Conservation (phyloP, 495 filamentous ascomycete species). For the Darksidea phi region DNA sequence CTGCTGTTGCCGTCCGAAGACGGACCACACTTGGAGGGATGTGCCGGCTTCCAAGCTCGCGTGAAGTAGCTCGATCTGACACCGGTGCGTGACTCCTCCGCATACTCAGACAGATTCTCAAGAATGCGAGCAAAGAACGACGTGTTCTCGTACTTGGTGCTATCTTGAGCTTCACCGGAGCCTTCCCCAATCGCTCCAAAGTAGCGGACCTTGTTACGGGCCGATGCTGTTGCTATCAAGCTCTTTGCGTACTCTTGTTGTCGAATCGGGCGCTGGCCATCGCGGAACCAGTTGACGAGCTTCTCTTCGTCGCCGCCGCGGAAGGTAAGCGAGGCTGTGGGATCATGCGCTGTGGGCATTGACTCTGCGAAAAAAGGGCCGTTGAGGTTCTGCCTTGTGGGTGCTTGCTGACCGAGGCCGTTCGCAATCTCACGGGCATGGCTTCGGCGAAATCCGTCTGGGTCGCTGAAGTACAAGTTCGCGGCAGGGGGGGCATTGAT, state of each 20-base stretch:
- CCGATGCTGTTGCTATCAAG: slow-evolving; percentile 23
- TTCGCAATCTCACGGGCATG: slow-evolving; percentile 14
- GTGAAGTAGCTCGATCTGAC: slow-evolving; percentile 15
- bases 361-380: slow-evolving; percentile 38
- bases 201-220: neutral
- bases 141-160: slow-evolving; percentile 3
- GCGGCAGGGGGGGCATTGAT: neutral
- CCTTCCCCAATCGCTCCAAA: slow-evolving; percentile 11
- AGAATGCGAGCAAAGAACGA: slow-evolving; percentile 17
- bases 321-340: slow-evolving; percentile 10
- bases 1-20: slow-evolving; percentile 27
- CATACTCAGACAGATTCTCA: slow-evolving; percentile 27
- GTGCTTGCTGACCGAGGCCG: slow-evolving; percentile 18
- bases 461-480: slow-evolving; percentile 27
- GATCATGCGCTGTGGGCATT: slow-evolving; percentile 22
- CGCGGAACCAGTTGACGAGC: slow-evolving; percentile 39
- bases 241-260: slow-evolving; percentile 36
- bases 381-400: slow-evolving; percentile 34
- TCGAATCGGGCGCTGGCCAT: slow-evolving; percentile 35
- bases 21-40: slow-evolving; percentile 32
- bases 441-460: slow-evolving; percentile 12
- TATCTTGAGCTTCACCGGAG: neutral
- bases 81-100: slow-evolving; percentile 7
- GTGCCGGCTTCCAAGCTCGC: slow-evolving; percentile 11
- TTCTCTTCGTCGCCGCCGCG: slow-evolving; percentile 21